Percentiles rank a stretch among this genome's conserved stretches.
Evolutionary conservation across 495 filamentous ascomycete genomes (phyloP).

Genomic region (Elaphomyces granulatus): DNA sequence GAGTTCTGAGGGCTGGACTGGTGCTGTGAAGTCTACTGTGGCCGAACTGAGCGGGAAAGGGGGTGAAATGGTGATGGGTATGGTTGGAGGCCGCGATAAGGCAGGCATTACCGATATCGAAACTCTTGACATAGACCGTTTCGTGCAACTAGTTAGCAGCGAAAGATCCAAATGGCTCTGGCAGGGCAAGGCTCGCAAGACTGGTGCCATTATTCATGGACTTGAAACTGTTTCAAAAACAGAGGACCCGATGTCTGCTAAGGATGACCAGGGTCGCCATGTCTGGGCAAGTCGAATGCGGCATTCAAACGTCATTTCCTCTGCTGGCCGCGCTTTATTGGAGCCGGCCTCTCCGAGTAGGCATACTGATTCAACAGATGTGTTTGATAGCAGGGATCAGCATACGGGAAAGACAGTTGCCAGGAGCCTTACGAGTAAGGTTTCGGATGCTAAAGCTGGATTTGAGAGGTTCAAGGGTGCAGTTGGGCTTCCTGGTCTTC

Average conservation of each 20-base stretch:
- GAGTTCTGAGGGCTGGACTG: conserved; percentile 64
- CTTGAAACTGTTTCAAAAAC: conserved; percentile 38
- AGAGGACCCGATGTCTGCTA: conserved; percentile 48
- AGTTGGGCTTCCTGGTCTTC: conserved; percentile 43
- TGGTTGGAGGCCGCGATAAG: conserved; percentile 80
- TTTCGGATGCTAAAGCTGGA: conserved; percentile 72
- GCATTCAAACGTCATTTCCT: conserved; percentile 26
- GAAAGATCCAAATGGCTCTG: conserved; percentile 85
- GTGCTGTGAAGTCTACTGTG: conserved; percentile 88
- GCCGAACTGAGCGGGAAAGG: conserved; percentile 92
- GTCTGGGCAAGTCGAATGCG: conserved; percentile 46
- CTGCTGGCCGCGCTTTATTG: conserved; percentile 16
- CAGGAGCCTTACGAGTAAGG: conserved; percentile 64
- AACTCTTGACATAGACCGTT: conserved; percentile 74
- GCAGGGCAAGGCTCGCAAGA: conserved; percentile 72
- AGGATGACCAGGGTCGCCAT: conserved; percentile 50
- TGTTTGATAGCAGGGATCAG: conserved; percentile 46
- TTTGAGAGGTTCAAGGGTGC: conserved; percentile 75
- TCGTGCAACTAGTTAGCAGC: conserved; percentile 60
- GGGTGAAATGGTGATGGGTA: conserved; percentile 82
- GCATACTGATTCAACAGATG: conserved; percentile 12
- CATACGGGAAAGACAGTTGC: conserved; percentile 51
- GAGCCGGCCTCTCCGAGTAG: conserved; percentile 21
- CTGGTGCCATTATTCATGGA: conserved; percentile 31
- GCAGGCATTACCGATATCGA: conserved; percentile 84